Base-by-base conservation (phyloP, 2,329 filamentous ascomycete species). In the Trichothecium roseum region DNA sequence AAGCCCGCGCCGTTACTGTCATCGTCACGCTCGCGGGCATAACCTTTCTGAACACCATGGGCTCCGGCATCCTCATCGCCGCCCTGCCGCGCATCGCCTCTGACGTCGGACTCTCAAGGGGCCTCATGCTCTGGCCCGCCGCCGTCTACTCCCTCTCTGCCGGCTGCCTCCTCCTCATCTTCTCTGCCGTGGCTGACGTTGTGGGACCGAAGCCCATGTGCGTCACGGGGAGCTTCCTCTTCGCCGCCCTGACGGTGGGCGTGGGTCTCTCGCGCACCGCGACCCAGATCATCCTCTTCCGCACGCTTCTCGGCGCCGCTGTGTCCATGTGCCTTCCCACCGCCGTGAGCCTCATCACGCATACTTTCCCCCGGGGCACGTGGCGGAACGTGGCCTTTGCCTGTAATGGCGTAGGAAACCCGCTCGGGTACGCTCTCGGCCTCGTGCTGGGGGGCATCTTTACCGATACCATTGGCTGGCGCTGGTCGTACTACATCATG, bases 391-490 rank as follows among this genome's bases (percentile, higher is more conserved):
- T 57, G 3, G 62, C 54, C 1, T 66, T 66, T 34, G 58, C 63
- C 1, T 59, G 61, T 42, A 51, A 66, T 9, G 64, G 68, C 2
- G 56, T 66, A 42, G 61, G 60, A 3, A 57, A 62, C 28, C 62
- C 66, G 0, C 39, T 71, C 1, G 66, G 68, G 0, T 72, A 68
- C 32, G 63, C 66, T 0, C 39, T 68, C 0, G 69, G 69, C 0
- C 43, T 73, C 2, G 63, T 72, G 0, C 52, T 71, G 0, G 66
- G 65, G 5, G 68, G 68, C 14, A 49, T 72, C 5, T 60, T 72
- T 36, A 56, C 62, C 6, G 60, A 69, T 31, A 61, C 56, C 0
- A 55, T 62, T 5, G 66, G 65, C 3, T 72, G 68, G 67, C 48
- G 67, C 5, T 62, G 58, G 44, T 55, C 57, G 0, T 72, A 63